These are phyloP conservation scores for Sarcomyxa edulis DNA, from an alignment of 768 basidiomycete genomes.

Conservation along the genomic window DNA sequence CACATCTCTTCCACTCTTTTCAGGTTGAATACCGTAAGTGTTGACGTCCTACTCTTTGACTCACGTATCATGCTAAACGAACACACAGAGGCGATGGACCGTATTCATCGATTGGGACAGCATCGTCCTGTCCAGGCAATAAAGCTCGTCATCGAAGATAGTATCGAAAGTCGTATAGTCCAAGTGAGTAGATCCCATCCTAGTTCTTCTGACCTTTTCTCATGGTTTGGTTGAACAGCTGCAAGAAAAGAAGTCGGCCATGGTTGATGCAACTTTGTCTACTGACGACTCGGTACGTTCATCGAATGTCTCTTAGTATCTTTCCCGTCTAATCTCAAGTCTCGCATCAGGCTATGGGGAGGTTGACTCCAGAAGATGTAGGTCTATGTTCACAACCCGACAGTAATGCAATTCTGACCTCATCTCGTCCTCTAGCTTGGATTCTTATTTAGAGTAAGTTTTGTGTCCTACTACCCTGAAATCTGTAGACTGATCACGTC, in stretches of 20 bases:
- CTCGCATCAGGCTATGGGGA: constrained; percentile 74
- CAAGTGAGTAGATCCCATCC: constrained; percentile 41
- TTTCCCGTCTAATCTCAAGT: constrained; percentile 10
- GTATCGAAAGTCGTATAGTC: constrained; percentile 92
- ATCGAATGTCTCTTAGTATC: background rate
- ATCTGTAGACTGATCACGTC: too few species aligned
- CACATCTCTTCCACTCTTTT: background rate
- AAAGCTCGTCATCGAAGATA: constrained; percentile 93
- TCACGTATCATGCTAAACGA: background rate
- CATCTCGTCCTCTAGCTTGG: constrained; percentile 32
- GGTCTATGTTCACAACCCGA: constrained; percentile 14
- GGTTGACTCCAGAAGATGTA: constrained; percentile 83
- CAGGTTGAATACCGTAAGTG: constrained; percentile 77
- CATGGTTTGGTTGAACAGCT: constrained; percentile 35
- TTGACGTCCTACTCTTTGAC: constrained; percentile 1
- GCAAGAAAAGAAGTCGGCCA: constrained; percentile 97
- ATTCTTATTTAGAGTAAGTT: constrained; percentile 53
- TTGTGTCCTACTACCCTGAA: too few species aligned
- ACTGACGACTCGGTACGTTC: constrained; percentile 69
- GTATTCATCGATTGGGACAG: constrained; percentile 95
- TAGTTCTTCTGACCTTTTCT: constrained; percentile 2
- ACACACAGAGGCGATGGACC: constrained; percentile 86
- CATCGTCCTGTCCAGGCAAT: constrained; percentile 89
- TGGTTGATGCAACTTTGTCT: constrained; percentile 86
- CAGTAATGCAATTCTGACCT: constrained; percentile 7